A percentile compares a stretch with the other conserved stretches of the same genome.
Evolutionary conservation across 345 rosid species (phyloP).

Genomic region (Xanthoceras sorbifolium): DNA sequence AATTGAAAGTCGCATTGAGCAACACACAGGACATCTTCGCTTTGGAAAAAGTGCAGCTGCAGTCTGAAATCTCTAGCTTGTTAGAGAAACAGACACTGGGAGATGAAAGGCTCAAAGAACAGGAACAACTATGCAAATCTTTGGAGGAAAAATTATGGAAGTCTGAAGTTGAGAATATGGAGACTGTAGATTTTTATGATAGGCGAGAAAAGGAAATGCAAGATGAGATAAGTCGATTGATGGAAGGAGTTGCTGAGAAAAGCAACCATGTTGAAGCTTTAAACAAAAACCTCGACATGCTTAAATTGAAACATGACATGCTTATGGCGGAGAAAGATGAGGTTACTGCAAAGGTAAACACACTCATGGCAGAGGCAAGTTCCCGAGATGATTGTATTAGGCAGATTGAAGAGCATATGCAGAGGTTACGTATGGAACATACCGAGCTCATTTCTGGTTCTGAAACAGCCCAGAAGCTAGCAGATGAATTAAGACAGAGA

Average conservation of each 20-base stretch:
- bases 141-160: conserved; percentile 46
- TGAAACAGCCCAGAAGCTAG: conserved; percentile 32
- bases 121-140: conserved; percentile 35
- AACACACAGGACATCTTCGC: conserved; percentile 53
- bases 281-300: conserved; percentile 43
- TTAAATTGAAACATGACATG: conserved; percentile 45
- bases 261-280: conserved; percentile 32
- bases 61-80: conserved; percentile 42
- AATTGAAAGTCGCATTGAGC: conserved; percentile 42
- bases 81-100: conserved; percentile 40
- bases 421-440: conserved; percentile 33
- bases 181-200: conserved; percentile 29
- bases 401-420: conserved; percentile 50
- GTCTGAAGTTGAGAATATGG: conserved; percentile 40
- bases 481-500: conserved; percentile 38
- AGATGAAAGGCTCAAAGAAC: conserved; percentile 47
- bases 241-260: conserved; percentile 41
- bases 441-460: conserved; percentile 37
- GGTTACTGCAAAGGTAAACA: conserved; percentile 37
- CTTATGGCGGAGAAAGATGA: conserved; percentile 58
- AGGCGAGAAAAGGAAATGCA: conserved; percentile 29
- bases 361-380: conserved; percentile 47
- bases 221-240: conserved; percentile 40
- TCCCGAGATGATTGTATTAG: conserved; percentile 41
- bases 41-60: conserved; percentile 56